Conservation (phyloP, 2,329 filamentous ascomycete genomes). For the Aspergillus chevalieri region DNA sequence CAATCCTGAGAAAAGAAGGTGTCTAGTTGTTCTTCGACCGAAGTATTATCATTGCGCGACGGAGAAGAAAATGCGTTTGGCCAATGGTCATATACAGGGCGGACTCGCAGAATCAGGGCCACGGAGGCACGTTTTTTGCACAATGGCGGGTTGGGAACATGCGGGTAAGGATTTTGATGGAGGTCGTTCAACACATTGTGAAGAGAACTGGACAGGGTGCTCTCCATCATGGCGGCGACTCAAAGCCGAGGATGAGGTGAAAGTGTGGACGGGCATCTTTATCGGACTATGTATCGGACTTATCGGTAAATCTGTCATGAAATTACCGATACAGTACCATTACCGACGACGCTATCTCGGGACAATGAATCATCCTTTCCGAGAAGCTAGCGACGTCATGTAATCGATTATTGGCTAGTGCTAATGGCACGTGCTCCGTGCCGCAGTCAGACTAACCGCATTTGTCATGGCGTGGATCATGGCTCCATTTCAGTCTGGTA, state of each 20-base stretch:
- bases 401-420: too few relatives aligned
- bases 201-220: conserved; percentile 20
- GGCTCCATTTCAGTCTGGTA: too few relatives aligned
- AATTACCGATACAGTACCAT: too few relatives aligned
- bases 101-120: conserved; percentile 58
- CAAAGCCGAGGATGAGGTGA: neutral
- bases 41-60: conserved; percentile 16
- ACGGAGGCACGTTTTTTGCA: conserved; percentile 59
- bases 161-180: conserved; percentile 34
- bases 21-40: conserved; percentile 40
- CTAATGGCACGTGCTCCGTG: too few relatives aligned
- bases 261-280: neutral
- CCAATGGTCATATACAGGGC: conserved; percentile 52
- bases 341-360: too few relatives aligned
- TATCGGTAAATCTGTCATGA: too few relatives aligned
- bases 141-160: conserved; percentile 40
- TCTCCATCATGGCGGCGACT: neutral
- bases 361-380: too few relatives aligned
- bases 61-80: conserved; percentile 27
- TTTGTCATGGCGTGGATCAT: too few relatives aligned
- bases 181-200: conserved; percentile 28
- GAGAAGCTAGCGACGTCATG: too few relatives aligned
- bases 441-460: too few relatives aligned
- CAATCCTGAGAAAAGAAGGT: conserved; percentile 59
- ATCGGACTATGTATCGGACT: too few relatives aligned